Evolutionary conservation across 2,329 filamentous ascomycete species (phyloP).

Genomic region (Cladosporium sp.): DNA sequence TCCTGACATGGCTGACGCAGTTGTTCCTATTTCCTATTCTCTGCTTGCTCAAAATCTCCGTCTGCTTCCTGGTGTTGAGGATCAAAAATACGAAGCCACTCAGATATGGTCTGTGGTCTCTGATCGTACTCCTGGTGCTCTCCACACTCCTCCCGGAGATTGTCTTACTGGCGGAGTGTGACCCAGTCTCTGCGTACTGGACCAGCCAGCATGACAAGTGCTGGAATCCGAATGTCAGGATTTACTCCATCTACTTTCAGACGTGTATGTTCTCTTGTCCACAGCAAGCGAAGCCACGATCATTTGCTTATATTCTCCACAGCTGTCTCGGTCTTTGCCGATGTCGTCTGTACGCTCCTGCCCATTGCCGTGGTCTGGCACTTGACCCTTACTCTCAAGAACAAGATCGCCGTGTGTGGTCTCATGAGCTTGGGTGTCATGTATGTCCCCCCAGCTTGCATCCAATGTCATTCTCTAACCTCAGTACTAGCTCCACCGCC

Average conservation of each 20-base stretch:
- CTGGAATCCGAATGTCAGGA: constrained; percentile 25
- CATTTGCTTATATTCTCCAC: not conserved
- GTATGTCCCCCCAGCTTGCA: not conserved
- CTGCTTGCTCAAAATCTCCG: constrained; percentile 41
- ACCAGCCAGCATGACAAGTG: constrained; percentile 19
- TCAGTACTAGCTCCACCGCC: constrained; percentile 17
- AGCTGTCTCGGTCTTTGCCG: constrained; percentile 26
- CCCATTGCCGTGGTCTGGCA: constrained; percentile 26
- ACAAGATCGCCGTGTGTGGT: constrained; percentile 25
- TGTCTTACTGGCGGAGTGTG: constrained; percentile 26
- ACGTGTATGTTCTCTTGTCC: constrained; percentile 20
- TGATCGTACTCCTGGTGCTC: constrained; percentile 23
- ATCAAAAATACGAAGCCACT: constrained; percentile 37
- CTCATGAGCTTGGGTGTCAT: constrained; percentile 25
- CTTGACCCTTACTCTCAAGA: constrained; percentile 20
- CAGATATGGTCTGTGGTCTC: constrained; percentile 28
- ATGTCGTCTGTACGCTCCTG: constrained; percentile 25
- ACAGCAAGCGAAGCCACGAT: no score
- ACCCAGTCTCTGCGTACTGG: constrained; percentile 26
- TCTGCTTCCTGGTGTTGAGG: constrained; percentile 39
- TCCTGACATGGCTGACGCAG: constrained; percentile 37
- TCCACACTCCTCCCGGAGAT: constrained; percentile 22
- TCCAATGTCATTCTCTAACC: not conserved
- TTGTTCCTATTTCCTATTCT: constrained; percentile 39
- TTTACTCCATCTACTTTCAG: constrained; percentile 28